These are phyloP conservation scores for Trypanosomatidae sp. DNA, from an alignment of 208 protist species.

Conservation along the genomic window DNA sequence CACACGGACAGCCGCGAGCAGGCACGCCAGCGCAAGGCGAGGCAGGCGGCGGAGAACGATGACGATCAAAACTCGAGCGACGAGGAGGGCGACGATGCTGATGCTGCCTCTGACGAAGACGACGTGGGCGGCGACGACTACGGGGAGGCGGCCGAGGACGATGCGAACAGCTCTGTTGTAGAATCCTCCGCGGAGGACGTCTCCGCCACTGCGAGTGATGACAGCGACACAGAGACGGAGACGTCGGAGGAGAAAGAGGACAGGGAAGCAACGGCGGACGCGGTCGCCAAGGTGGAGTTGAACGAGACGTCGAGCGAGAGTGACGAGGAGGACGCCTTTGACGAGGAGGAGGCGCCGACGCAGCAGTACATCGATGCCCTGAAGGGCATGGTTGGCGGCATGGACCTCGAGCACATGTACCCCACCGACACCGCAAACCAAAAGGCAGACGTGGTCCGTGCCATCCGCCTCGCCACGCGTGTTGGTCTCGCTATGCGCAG, in stretches of 20 bases:
- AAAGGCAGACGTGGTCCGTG: conserved; percentile 78
- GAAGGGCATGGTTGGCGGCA: conserved; percentile 82
- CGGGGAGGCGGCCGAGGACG: conserved; percentile 11
- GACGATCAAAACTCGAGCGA: conserved; percentile 34
- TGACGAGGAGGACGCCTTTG: conserved; percentile 30
- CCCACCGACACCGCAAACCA: conserved; percentile 69
- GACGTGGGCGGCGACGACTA: conserved; percentile 7
- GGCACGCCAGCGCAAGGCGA: conserved; percentile 56
- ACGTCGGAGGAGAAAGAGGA: conserved; percentile 25
- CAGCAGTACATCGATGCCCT: conserved; percentile 84
- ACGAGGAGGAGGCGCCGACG: conserved; percentile 81
- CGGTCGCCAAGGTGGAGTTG: conserved; percentile 10
- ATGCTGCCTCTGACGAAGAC: conserved; percentile 9
- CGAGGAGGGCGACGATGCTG: conserved; percentile 8
- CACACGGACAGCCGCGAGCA: conserved; percentile 80
- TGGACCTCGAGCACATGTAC: conserved; percentile 84
- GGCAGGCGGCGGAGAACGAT: conserved; percentile 35
- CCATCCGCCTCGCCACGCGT: conserved; percentile 65
- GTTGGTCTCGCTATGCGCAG: conserved; percentile 68
- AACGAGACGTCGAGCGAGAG: conserved; percentile 8
- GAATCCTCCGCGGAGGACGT: conserved; percentile 14
- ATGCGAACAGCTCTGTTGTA: conserved; percentile 13
- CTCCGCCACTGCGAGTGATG: conserved; percentile 21
- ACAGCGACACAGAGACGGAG: conserved; percentile 26
- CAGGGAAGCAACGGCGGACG: conserved; percentile 15